phyloP scores from a whole-genome alignment of 2,329 filamentous ascomycete genomes.

The Colletotrichum echinochloae region DNA sequence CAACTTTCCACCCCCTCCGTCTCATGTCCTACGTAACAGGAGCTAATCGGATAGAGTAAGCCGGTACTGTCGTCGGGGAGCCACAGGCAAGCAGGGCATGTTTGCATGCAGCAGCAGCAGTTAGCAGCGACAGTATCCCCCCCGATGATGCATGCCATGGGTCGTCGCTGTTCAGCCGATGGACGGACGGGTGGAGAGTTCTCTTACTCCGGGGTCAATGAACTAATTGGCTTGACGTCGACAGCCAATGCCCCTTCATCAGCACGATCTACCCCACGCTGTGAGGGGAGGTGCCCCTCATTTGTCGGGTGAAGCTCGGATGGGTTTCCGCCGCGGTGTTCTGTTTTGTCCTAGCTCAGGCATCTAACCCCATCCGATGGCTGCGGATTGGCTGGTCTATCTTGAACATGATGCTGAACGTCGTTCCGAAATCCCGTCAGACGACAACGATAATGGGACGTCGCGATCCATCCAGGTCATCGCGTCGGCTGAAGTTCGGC shows the following conservation, averaged over 20 bases:
- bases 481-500: constrained; percentile 26
- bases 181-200: constrained; percentile 9
- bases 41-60: constrained; percentile 1
- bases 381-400: constrained; percentile 26
- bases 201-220: not conserved
- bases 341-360: constrained; percentile 6
- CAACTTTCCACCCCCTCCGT: not conserved
- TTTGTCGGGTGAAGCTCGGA: constrained; percentile 24
- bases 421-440: constrained; percentile 39
- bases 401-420: constrained; percentile 21
- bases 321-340: not conserved
- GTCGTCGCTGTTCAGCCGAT: constrained; percentile 3
- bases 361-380: constrained; percentile 10
- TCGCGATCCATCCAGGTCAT: not conserved
- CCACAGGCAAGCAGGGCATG: constrained; percentile 18
- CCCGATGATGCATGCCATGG: not conserved
- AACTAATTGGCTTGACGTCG: constrained; percentile 1
- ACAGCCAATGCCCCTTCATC: constrained; percentile 5
- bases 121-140: constrained; percentile 12
- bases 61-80: not conserved
- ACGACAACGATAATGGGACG: not conserved
- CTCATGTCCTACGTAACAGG: not conserved
- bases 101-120: constrained; percentile 8
- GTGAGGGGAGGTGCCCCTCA: constrained; percentile 27
- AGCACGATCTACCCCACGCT: constrained; percentile 33